These are phyloP conservation scores for Castanopsis chinensis DNA, from an alignment of 306 rosid species.

Conservation along the genomic window DNA sequence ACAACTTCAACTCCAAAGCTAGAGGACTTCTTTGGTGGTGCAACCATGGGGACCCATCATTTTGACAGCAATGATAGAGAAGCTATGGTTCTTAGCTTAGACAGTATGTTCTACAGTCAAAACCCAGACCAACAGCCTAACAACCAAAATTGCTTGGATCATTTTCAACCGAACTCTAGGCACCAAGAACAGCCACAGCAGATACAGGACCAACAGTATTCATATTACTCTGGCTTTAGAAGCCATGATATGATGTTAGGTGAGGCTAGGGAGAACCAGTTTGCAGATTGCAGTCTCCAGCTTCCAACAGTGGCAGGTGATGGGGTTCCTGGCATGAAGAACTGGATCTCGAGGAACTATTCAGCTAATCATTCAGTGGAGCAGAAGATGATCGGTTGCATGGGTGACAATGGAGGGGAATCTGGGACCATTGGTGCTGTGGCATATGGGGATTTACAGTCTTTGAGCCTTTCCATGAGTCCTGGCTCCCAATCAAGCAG, in stretches of 20 bases:
- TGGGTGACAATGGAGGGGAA: constrained; percentile 56
- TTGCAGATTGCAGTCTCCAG: constrained; percentile 41
- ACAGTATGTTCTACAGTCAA: constrained; percentile 55
- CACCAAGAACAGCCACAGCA: constrained; percentile 29
- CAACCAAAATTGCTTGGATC: constrained; percentile 36
- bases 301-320: constrained; percentile 32
- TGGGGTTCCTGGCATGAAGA: constrained; percentile 43
- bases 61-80: constrained; percentile 58
- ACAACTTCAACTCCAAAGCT: constrained; percentile 68
- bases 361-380: constrained; percentile 26
- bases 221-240: constrained; percentile 39
- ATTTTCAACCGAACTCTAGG: constrained; percentile 26
- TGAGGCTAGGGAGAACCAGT: constrained; percentile 39
- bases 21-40: constrained; percentile 80
- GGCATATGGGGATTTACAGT: constrained; percentile 65
- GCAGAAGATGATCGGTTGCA: constrained; percentile 46
- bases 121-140: constrained; percentile 37
- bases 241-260: constrained; percentile 40
- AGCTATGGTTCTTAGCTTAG: constrained; percentile 69
- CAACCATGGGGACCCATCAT: constrained; percentile 65
- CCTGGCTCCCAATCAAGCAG: constrained; percentile 86
- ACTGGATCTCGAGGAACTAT: constrained; percentile 51
- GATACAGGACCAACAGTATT: constrained; percentile 29
- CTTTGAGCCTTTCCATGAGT: constrained; percentile 77
- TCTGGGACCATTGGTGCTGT: constrained; percentile 49